Base-by-base conservation (phyloP, 2,329 filamentous ascomycete genomes). In the Dothidotthia symphoricarpi region DNA sequence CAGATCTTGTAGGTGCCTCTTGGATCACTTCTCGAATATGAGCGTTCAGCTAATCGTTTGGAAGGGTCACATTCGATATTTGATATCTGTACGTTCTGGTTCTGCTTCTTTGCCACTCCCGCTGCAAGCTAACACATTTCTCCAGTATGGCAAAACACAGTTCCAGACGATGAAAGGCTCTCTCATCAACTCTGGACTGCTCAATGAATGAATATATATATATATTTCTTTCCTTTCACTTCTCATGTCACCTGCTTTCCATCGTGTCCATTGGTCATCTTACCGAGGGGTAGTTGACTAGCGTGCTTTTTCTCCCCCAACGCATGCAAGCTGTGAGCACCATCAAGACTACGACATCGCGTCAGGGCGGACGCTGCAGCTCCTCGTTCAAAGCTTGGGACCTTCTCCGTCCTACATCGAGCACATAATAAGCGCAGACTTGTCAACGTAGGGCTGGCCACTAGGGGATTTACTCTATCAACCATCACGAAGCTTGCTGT, bases 121-220 rank as follows among this genome's bases (percentile, higher is more conserved):
- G 7, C 28, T 10, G 3, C n/a, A 24, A 22, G 3, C 19, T 38
- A 24, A 39, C 46, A 46, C 24, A 43, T 36, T 12, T 25, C 12
- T 16, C 0, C 39, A 72, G 64, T 70, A 64, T 13, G 73, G 73
- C 11, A 75, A 73, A 57, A 75, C 72, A 10, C 69, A 76, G 45
- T 70, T 75, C 24, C 72, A 75, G 45, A 63, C 65, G 11, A 74
- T 76, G 70, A 70, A 66, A 41, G 55, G 44, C 28, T 53, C 63
- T 10, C 48, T 67, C 2, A 55, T 65, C 26, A 66, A 67, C 32
- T 55, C 62, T 12, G 61, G 62, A 10, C 38, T 61, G 10, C 47
- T 63, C 22, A 51, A 30, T 22, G 53, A 54, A 53, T 58, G 25
- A 43, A 45, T 22, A 11, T 16, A 24, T 37, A 27, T 22, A 35